Conservation (phyloP, 2,329 filamentous ascomycete genomes). For the Passalora sequoiae region DNA sequence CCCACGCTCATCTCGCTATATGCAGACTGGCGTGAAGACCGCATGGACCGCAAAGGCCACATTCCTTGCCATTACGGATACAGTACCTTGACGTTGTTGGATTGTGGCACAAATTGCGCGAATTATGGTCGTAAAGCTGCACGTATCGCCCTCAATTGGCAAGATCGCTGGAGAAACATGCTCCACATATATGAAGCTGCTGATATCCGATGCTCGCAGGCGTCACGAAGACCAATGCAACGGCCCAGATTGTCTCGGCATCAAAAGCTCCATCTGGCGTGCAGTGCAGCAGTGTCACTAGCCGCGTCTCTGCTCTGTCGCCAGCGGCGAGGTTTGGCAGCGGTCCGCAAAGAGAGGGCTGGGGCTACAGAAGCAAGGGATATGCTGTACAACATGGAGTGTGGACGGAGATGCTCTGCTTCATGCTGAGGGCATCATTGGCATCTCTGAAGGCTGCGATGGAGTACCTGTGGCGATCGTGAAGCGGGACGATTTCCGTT, state of each 20-base stretch:
- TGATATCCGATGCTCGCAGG: constrained; percentile 1
- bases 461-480: background rate
- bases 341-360: background rate
- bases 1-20: constrained; percentile 9
- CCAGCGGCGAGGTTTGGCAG: background rate
- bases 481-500: background rate
- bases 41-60: background rate
- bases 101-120: background rate
- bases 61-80: constrained; percentile 6
- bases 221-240: background rate
- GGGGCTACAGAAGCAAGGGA: constrained; percentile 1
- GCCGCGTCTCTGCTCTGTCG: background rate
- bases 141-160: background rate
- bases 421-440: background rate
- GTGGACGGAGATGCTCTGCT: background rate
- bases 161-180: background rate
- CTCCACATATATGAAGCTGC: constrained; percentile 4
- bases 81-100: background rate
- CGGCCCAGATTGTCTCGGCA: background rate
- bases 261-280: background rate
- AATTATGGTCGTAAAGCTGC: too few relatives aligned
- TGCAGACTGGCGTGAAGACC: background rate
- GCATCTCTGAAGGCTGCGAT: background rate
- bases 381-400: background rate
- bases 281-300: background rate